A percentile compares a stretch with the other conserved stretches of the same genome.
These are phyloP conservation scores for Dalbergia cultrata DNA, from an alignment of 306 rosid genomes.

Conservation along the genomic window DNA sequence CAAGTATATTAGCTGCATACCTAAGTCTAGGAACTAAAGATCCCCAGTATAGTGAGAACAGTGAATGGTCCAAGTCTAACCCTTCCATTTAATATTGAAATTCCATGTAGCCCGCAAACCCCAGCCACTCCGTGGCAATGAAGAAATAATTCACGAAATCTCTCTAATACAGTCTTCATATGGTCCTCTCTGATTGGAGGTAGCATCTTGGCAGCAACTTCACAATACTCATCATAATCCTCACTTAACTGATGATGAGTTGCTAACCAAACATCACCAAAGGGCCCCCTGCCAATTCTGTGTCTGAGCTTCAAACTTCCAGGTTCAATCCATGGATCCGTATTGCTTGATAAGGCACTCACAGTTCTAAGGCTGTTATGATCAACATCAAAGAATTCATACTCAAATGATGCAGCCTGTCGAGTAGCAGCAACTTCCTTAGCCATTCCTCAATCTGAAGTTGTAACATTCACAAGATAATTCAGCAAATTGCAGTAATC, in stretches of 20 bases:
- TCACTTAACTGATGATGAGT: constrained; percentile 86
- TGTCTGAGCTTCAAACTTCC: constrained; percentile 82
- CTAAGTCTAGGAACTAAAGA: constrained; percentile 23
- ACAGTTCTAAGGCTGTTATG: constrained; percentile 60
- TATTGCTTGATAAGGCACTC: constrained; percentile 50
- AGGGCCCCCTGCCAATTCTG: constrained; percentile 87
- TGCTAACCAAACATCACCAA: constrained; percentile 97
- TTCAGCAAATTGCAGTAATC: constrained; percentile 32
- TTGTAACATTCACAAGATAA: constrained; percentile 20
- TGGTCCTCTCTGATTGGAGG: constrained; percentile 71
- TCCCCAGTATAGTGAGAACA: constrained; percentile 4
- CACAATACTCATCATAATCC: constrained; percentile 79
- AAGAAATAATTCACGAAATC: constrained; percentile 61
- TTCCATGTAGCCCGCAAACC: constrained; percentile 72
- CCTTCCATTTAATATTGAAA: constrained; percentile 80
- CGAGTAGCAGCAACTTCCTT: constrained; percentile 57
- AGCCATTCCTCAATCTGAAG: constrained; percentile 72
- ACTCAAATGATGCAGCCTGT: constrained; percentile 65
- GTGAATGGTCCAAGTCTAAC: constrained; percentile 49
- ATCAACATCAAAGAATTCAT: constrained; percentile 70
- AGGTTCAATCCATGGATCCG: constrained; percentile 81
- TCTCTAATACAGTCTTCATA: constrained; percentile 65
- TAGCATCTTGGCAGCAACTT: constrained; percentile 92
- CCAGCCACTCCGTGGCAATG: constrained; percentile 68
- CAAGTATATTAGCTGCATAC: constrained; percentile 29